Conservation (phyloP, 2,329 filamentous ascomycete genomes). For the Ophiostoma sp. region DNA sequence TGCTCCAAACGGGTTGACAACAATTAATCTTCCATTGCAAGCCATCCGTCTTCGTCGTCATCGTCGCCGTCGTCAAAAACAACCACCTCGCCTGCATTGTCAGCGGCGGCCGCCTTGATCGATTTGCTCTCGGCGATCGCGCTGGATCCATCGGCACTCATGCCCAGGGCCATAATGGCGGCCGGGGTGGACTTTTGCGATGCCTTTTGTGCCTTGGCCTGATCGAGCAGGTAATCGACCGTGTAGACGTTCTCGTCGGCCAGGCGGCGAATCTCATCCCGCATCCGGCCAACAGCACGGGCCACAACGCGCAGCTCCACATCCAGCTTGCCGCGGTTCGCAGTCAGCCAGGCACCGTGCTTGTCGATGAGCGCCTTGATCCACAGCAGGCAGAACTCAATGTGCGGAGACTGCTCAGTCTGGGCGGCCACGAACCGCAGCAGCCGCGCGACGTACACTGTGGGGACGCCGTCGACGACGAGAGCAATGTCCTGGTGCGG, state of each 20-base stretch:
- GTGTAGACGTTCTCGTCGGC: conserved; percentile 86
- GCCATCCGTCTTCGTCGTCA: conserved; percentile 25
- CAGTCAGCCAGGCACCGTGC: conserved; percentile 80
- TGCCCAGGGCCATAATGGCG: neutral
- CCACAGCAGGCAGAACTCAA: conserved; percentile 94
- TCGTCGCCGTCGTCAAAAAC: conserved; percentile 21
- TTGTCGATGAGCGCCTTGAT: conserved; percentile 75
- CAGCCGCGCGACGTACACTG: conserved; percentile 78
- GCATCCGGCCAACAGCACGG: conserved; percentile 72
- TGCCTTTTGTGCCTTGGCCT: conserved; percentile 36
- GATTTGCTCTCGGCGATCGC: conserved; percentile 9
- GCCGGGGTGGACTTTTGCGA: conserved; percentile 18
- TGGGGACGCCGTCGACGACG: conserved; percentile 72
- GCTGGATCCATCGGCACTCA: neutral
- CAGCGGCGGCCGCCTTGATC: conserved; percentile 4
- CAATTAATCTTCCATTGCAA: conserved; percentile 21
- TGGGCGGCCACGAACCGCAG: conserved; percentile 83
- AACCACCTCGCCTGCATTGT: conserved; percentile 7
- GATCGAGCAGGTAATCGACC: conserved; percentile 70
- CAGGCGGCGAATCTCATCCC: conserved; percentile 73
- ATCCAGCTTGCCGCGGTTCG: conserved; percentile 72
- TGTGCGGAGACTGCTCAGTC: conserved; percentile 82
- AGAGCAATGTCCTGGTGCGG: conserved; percentile 70
- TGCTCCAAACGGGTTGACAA: neutral
- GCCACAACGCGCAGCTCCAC: conserved; percentile 79